These are phyloP conservation scores for Leccinum truebloodii DNA, from an alignment of 768 basidiomycete species.

Conservation along the genomic window DNA sequence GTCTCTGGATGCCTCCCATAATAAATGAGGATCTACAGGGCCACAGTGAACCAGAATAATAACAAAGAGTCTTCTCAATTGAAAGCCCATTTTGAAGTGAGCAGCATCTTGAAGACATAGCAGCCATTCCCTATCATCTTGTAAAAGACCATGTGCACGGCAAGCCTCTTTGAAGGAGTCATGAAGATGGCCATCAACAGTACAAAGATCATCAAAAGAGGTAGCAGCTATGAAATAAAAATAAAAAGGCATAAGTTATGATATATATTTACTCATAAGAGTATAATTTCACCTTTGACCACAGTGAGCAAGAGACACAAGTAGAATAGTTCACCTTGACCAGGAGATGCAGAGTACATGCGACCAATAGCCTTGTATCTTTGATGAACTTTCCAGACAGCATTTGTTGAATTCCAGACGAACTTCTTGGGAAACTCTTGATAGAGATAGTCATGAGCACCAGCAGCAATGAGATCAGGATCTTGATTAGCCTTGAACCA, in stretches of 20 bases:
- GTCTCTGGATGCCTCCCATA: neutral
- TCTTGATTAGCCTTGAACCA: neutral
- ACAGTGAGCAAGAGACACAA: constrained; percentile 40
- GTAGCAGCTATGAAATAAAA: neutral
- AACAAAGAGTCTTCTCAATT: neutral
- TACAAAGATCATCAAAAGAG: neutral
- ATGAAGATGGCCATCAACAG: neutral
- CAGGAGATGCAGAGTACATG: constrained; percentile 19
- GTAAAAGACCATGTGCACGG: constrained; percentile 36
- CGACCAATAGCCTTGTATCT: constrained; percentile 22
- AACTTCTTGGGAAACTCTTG: constrained; percentile 37
- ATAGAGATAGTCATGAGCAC: constrained; percentile 27
- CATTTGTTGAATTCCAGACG: constrained; percentile 23
- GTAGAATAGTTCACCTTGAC: constrained; percentile 41
- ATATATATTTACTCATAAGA: neutral
- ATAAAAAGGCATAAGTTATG: neutral
- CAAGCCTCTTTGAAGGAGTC: constrained; percentile 36
- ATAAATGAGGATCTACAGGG: neutral
- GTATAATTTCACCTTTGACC: constrained; percentile 23
- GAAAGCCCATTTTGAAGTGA: no score
- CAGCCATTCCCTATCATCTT: constrained; percentile 25
- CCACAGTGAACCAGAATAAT: neutral
- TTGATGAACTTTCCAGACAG: constrained; percentile 30
- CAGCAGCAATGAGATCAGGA: neutral
- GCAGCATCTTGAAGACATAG: no score